Conservation (phyloP, 202 grass and related monocot genomes). For the Brachypodium distachyon region DNA sequence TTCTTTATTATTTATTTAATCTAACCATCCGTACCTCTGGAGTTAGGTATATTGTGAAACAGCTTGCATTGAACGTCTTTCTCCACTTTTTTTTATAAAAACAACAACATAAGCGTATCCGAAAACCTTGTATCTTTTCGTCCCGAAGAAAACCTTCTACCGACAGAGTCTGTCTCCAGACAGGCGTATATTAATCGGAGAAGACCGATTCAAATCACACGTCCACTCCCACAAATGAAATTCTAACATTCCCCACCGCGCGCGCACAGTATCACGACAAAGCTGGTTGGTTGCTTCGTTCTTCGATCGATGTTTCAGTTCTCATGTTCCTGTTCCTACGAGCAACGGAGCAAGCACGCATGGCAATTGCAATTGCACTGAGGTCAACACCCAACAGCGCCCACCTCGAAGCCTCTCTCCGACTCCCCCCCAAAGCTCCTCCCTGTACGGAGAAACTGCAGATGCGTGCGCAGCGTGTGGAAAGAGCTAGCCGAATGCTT, state of each 20-base stretch:
- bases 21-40: not conserved
- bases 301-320: too few species aligned
- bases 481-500: not conserved
- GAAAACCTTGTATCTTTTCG: too few species aligned
- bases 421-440: too few species aligned
- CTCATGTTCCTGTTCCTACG: not conserved
- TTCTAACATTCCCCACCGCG: too few species aligned
- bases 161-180: too few species aligned
- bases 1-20: too few species aligned
- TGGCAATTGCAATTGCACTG: too few species aligned
- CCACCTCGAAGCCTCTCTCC: not conserved
- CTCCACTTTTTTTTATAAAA: too few species aligned
- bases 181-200: not conserved
- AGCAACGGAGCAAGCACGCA: not conserved
- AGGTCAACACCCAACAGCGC: not conserved
- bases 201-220: not conserved
- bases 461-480: not conserved
- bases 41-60: not conserved
- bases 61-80: not conserved
- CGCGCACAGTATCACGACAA: too few species aligned
- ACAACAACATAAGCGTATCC: too few species aligned
- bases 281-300: too few species aligned
- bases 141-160: too few species aligned
- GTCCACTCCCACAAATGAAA: not conserved
- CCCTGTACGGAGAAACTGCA: not conserved